Evolutionary conservation across 176 grass and related monocot genomes (phyloP).

Genomic region (Raddia distichophylla): DNA sequence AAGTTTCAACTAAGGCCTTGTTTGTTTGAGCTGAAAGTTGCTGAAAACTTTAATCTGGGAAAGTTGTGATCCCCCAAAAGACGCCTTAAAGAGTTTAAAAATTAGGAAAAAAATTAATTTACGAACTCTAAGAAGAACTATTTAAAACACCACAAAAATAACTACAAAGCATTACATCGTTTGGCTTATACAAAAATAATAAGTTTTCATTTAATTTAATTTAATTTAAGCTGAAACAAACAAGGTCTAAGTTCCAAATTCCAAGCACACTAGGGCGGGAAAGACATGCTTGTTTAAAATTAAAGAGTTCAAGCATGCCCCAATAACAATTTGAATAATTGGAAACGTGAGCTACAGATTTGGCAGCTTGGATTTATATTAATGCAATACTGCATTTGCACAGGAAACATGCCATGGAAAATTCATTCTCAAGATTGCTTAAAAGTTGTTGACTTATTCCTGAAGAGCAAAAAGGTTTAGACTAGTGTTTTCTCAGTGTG

Average conservation of each 20-base stretch:
- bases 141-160: too few relatives aligned
- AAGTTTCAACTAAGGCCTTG: neutral
- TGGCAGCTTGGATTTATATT: neutral
- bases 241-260: too few relatives aligned
- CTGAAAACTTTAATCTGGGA: too few relatives aligned
- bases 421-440: constrained; percentile 22
- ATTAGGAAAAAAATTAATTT: too few relatives aligned
- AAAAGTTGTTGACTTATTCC: constrained; percentile 24
- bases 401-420: constrained; percentile 8
- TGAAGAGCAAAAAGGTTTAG: neutral
- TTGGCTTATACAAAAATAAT: too few relatives aligned
- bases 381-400: constrained; percentile 14
- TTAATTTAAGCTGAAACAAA: too few relatives aligned
- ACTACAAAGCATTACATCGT: too few relatives aligned
- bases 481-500: neutral
- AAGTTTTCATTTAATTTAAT: too few relatives aligned
- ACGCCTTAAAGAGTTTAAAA: too few relatives aligned
- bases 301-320: neutral
- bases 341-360: neutral
- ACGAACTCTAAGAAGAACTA: too few relatives aligned
- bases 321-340: constrained; percentile 20
- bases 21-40: too few relatives aligned
- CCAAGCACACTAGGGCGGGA: neutral
- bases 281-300: neutral
- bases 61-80: too few relatives aligned